Percentiles rank a stretch among this genome's conserved stretches.
Evolutionary conservation across 345 rosid genomes (phyloP).

Genomic region (Salix dunnii): DNA sequence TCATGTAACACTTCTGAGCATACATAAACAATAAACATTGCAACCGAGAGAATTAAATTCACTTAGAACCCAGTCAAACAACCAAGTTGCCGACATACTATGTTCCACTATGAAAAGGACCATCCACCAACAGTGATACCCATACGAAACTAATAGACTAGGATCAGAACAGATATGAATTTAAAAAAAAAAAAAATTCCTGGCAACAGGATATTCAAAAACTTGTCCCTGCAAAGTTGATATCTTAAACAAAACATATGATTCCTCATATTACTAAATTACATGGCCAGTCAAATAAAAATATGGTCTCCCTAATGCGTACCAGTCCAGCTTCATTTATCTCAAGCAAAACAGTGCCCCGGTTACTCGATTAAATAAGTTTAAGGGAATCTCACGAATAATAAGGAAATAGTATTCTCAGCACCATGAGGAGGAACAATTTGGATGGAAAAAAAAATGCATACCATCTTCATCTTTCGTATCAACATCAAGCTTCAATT

Average conservation of each 20-base stretch:
- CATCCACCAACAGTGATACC: not conserved
- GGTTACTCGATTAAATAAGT: not conserved
- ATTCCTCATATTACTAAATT: not conserved
- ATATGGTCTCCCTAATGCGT: not conserved
- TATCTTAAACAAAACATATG: not conserved
- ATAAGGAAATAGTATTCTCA: not conserved
- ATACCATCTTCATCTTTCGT: conserved; percentile 83
- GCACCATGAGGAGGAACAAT: not conserved
- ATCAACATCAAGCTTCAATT: conserved; percentile 60
- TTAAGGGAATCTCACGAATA: not conserved
- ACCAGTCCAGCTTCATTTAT: not conserved
- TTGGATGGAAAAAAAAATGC: not conserved
- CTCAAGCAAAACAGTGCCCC: not conserved
- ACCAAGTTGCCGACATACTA: not conserved
- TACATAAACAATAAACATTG: not conserved
- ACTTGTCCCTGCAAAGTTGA: not conserved
- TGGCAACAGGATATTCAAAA: not conserved
- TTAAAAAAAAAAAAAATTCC: not conserved
- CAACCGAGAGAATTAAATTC: not conserved
- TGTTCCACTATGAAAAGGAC: not conserved
- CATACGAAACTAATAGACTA: not conserved
- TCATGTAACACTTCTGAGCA: not conserved
- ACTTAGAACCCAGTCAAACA: not conserved
- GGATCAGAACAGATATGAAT: not conserved
- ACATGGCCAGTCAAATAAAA: not conserved